Evolutionary conservation across 192 early-diverging fungal species (phyloP).

Genomic region (Coemansia reversa): DNA sequence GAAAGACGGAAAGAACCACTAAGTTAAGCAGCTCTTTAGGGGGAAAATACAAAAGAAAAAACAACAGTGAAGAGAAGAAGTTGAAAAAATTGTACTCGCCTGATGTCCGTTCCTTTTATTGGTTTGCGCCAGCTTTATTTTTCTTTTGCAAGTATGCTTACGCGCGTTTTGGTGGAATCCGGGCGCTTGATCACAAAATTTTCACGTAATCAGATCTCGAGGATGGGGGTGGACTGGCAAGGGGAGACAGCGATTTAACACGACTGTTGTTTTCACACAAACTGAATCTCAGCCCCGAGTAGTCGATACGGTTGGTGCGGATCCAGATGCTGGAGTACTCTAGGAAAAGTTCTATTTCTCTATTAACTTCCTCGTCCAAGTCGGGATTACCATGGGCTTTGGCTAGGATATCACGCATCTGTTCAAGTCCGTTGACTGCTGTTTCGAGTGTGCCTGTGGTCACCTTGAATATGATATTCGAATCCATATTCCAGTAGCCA

Average conservation of each 20-base stretch:
- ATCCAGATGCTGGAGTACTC: slow-evolving; percentile 23
- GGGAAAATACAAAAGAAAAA: slow-evolving; percentile 19
- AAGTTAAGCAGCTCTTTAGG: not conserved
- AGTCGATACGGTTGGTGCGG: slow-evolving; percentile 22
- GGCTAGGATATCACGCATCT: slow-evolving; percentile 23
- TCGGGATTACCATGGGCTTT: not conserved
- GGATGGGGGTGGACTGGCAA: not conserved
- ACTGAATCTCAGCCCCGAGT: not conserved
- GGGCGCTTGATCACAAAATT: not conserved
- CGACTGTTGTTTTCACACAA: not conserved
- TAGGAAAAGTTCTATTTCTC: slow-evolving; percentile 27
- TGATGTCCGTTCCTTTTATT: no score
- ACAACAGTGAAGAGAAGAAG: slow-evolving; percentile 8
- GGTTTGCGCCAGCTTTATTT: no score
- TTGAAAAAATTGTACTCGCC: no score
- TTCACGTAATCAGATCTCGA: not conserved
- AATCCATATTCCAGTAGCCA: slow-evolving; percentile 49
- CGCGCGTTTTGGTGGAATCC: slow-evolving; percentile 6
- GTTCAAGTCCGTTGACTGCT: slow-evolving; percentile 25
- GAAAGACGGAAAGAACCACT: not conserved
- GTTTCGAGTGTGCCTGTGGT: slow-evolving; percentile 21
- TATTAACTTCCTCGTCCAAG: not conserved
- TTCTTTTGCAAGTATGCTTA: no score
- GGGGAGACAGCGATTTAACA: no score
- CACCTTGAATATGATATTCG: slow-evolving; percentile 19